These are phyloP conservation scores for Ajuga reptans DNA, from an alignment of 305 asterid species.

Conservation along the genomic window DNA sequence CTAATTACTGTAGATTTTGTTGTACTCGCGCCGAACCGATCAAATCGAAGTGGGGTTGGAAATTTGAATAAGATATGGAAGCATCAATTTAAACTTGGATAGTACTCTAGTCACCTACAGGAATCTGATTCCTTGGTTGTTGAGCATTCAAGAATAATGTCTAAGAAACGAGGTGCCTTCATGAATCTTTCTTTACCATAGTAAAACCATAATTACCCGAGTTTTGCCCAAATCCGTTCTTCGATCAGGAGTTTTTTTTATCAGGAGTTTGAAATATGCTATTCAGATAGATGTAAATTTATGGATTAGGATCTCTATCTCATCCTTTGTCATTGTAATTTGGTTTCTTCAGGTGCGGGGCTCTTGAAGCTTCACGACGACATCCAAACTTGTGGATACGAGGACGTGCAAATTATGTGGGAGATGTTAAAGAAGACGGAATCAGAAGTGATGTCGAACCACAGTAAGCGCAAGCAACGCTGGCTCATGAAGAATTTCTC, in stretches of 20 bases:
- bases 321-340: neutral
- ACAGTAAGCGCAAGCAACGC: slow-evolving; percentile 39
- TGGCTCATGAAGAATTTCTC: slow-evolving; percentile 47
- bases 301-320: neutral
- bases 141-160: slow-evolving; percentile 12
- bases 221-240: no score
- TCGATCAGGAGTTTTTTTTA: no score
- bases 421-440: slow-evolving; percentile 72
- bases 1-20: neutral
- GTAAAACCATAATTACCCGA: neutral
- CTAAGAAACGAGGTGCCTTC: neutral
- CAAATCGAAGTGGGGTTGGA: neutral
- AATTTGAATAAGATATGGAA: neutral
- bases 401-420: slow-evolving; percentile 97
- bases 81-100: neutral
- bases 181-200: neutral
- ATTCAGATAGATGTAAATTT: no score
- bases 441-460: slow-evolving; percentile 38
- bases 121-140: slow-evolving; percentile 21
- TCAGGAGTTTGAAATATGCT: no score
- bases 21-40: neutral
- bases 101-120: slow-evolving; percentile 1
- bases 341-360: slow-evolving; percentile 44
- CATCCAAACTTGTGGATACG: slow-evolving; percentile 82
- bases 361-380: slow-evolving; percentile 77